Percentiles rank a stretch among this genome's conserved stretches.
These are phyloP conservation scores for Aspergillus puulaauensis DNA, from an alignment of 2,329 filamentous ascomycete genomes.

Conservation along the genomic window DNA sequence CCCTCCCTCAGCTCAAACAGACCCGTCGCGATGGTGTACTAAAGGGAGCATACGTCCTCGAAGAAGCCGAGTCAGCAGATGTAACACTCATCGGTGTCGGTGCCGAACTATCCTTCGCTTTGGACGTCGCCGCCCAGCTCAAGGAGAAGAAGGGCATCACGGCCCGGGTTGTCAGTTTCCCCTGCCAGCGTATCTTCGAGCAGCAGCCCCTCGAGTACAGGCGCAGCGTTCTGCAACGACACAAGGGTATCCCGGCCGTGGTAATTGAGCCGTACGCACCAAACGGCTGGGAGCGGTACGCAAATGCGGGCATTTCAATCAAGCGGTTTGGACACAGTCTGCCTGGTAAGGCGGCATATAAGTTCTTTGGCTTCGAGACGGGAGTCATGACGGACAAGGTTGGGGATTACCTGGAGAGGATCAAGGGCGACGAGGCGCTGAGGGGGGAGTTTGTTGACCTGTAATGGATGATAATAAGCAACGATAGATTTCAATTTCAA, in stretches of 20 bases:
- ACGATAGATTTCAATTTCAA: background rate
- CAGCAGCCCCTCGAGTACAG: slow-evolving; percentile 48
- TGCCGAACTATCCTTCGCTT: slow-evolving; percentile 50
- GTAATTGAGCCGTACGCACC: slow-evolving; percentile 52
- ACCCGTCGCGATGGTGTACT: slow-evolving; percentile 40
- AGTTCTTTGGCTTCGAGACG: slow-evolving; percentile 18
- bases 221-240: slow-evolving; percentile 41
- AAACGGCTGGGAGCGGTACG: slow-evolving; percentile 55
- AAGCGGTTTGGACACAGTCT: slow-evolving; percentile 16
- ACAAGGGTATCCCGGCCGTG: slow-evolving; percentile 42
- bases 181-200: slow-evolving; percentile 53
- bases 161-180: slow-evolving; percentile 51
- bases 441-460: slow-evolving; percentile 16
- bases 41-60: slow-evolving; percentile 44
- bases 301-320: slow-evolving; percentile 32
- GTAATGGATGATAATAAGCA: background rate
- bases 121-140: slow-evolving; percentile 43
- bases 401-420: slow-evolving; percentile 5
- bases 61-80: slow-evolving; percentile 35
- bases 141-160: slow-evolving; percentile 40
- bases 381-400: slow-evolving; percentile 12
- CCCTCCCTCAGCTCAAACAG: slow-evolving; percentile 38
- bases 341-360: slow-evolving; percentile 19
- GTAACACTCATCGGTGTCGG: slow-evolving; percentile 52
- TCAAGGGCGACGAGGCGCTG: slow-evolving; percentile 9